Percentiles rank a stretch among this genome's conserved stretches.
These are phyloP conservation scores for Pythium monospermum DNA, from an alignment of 352 stramenopile genomes.

Conservation along the genomic window DNA sequence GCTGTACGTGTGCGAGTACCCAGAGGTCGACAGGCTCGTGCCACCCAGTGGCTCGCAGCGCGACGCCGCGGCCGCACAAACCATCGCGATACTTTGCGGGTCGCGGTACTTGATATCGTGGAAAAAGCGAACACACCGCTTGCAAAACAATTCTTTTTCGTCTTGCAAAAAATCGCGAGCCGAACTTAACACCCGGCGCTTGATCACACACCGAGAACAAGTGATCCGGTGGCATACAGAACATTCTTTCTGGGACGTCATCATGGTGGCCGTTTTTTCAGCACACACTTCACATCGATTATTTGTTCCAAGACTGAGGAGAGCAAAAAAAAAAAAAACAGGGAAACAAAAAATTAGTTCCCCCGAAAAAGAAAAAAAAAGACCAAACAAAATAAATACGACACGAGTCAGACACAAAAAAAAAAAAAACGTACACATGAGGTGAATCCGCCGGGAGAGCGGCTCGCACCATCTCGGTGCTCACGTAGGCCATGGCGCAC, in stretches of 20 bases:
- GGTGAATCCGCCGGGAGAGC: constrained; percentile 26
- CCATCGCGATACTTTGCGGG: constrained; percentile 23
- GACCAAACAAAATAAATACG: neutral
- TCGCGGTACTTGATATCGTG: constrained; percentile 57
- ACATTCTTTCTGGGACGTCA: constrained; percentile 57
- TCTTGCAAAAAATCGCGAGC: constrained; percentile 48
- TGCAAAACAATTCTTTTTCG: constrained; percentile 57
- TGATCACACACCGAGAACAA: constrained; percentile 56
- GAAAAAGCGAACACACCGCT: constrained; percentile 60
- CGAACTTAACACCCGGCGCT: constrained; percentile 56
- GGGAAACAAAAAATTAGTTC: too few species aligned
- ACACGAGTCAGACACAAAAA: too few species aligned
- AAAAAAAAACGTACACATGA: constrained; percentile 7
- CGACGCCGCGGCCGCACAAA: constrained; percentile 16
- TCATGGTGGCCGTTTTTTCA: constrained; percentile 46
- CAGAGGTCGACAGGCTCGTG: neutral
- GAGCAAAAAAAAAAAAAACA: too few species aligned
- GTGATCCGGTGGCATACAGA: constrained; percentile 58
- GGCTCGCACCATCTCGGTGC: constrained; percentile 50
- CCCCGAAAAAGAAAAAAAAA: too few species aligned
- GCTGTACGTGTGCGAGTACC: constrained; percentile 7
- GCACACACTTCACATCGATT: constrained; percentile 60
- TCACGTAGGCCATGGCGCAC: constrained; percentile 48
- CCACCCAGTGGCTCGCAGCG: constrained; percentile 30
- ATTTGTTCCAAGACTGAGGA: constrained; percentile 23